These are phyloP conservation scores for Magnaporthiopsis rhizophila DNA, from an alignment of 2,329 filamentous ascomycete species.

Conservation along the genomic window DNA sequence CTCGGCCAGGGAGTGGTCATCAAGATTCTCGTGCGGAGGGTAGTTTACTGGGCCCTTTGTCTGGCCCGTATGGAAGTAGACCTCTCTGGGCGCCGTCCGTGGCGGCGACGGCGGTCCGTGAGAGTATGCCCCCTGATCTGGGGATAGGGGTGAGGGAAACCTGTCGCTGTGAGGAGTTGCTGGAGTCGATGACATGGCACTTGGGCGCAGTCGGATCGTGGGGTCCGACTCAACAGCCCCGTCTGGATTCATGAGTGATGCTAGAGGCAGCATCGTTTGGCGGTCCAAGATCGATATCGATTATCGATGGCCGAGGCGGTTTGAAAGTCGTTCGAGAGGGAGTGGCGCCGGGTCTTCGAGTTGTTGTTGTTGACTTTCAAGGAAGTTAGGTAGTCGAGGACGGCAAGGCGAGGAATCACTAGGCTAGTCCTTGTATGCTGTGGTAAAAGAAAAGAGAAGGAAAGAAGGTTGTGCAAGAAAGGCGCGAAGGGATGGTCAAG, in stretches of 20 bases:
- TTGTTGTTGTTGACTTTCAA: not conserved
- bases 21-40: conserved; percentile 61
- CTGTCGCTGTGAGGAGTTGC: conserved; percentile 26
- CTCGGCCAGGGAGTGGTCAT: conserved; percentile 46
- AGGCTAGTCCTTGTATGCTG: not conserved
- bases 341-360: not conserved
- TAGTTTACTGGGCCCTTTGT: conserved; percentile 64
- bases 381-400: not conserved
- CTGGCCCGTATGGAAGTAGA: conserved; percentile 15
- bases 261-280: conserved; percentile 51
- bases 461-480: conserved; percentile 17
- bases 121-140: not conserved
- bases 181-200: conserved; percentile 28
- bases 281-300: not conserved
- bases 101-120: not conserved
- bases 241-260: conserved; percentile 57
- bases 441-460: conserved; percentile 23
- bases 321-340: not conserved
- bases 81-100: not conserved
- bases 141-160: not conserved
- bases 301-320: not conserved
- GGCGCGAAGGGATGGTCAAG: not conserved
- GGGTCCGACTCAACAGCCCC: not conserved
- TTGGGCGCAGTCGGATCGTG: conserved; percentile 31
- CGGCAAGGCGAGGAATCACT: not conserved